These are phyloP conservation scores for Papilionanthe hybrid DNA, from an alignment of 116 monocot genomes.

Conservation along the genomic window DNA sequence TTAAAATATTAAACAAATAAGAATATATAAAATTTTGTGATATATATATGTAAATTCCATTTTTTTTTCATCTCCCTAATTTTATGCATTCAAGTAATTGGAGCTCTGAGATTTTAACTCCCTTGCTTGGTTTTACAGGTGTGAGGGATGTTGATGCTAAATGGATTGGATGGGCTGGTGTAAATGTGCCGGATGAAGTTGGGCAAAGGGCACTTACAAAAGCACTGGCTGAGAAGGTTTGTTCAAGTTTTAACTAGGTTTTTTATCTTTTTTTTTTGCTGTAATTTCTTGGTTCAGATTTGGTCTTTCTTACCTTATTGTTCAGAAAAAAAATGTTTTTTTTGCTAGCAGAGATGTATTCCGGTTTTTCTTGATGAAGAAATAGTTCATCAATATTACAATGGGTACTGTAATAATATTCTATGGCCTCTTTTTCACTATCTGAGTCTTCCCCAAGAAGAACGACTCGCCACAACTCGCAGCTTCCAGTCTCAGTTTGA, in stretches of 20 bases:
- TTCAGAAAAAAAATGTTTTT: background rate
- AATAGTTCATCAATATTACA: constrained; percentile 95
- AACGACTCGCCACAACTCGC: constrained; percentile 89
- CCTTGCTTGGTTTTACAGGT: constrained; percentile 28
- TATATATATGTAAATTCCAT: too few relatives aligned
- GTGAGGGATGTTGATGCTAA: constrained; percentile 93
- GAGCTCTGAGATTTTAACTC: too few relatives aligned
- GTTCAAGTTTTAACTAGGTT: background rate
- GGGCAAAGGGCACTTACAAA: constrained; percentile 81
- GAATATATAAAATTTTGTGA: too few relatives aligned
- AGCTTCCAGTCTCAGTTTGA: constrained; percentile 98
- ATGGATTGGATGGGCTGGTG: constrained; percentile 99
- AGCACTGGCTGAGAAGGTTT: constrained; percentile 86
- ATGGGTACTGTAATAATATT: constrained; percentile 98
- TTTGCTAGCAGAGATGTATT: constrained; percentile 77
- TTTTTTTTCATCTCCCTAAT: too few relatives aligned
- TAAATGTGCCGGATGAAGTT: constrained; percentile 87
- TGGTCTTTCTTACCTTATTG: background rate
- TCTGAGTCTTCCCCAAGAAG: constrained; percentile 93
- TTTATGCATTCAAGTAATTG: too few relatives aligned
- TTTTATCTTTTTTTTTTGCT: background rate
- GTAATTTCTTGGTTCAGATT: background rate
- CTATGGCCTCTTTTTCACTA: constrained; percentile 97
- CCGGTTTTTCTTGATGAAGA: constrained; percentile 98
- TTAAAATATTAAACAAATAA: too few relatives aligned